Conservation (phyloP, 2,329 filamentous ascomycete species). For the Cladosporium sp. region DNA sequence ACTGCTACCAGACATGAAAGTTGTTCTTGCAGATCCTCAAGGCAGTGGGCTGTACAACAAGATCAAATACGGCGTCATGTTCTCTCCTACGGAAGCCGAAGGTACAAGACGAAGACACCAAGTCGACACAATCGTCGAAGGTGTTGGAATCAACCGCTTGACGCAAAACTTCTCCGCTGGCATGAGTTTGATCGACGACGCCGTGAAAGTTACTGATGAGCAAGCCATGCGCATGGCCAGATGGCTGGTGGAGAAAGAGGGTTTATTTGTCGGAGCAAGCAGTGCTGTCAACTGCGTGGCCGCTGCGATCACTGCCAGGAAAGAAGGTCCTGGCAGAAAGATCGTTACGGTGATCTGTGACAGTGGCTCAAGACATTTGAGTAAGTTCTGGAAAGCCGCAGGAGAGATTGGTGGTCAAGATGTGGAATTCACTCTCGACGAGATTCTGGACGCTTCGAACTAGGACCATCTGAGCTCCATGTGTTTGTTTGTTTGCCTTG, state of each 20-base stretch:
- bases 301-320: constrained; percentile 67
- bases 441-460: constrained; percentile 50
- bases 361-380: constrained; percentile 71
- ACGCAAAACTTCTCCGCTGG: constrained; percentile 91
- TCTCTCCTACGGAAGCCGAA: constrained; percentile 82
- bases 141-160: constrained; percentile 91
- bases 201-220: constrained; percentile 80
- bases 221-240: constrained; percentile 93
- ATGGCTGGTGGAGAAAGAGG: constrained; percentile 93
- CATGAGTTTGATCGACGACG: constrained; percentile 82
- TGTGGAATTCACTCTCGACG: constrained; percentile 54
- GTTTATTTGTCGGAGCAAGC: constrained; percentile 90
- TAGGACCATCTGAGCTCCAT: neutral
- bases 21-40: constrained; percentile 90
- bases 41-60: constrained; percentile 92
- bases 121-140: constrained; percentile 94
- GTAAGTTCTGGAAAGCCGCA: constrained; percentile 79
- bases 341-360: constrained; percentile 87
- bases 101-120: constrained; percentile 86
- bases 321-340: constrained; percentile 52
- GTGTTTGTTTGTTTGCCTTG: neutral
- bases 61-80: constrained; percentile 93
- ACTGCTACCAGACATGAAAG: constrained; percentile 59
- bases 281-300: constrained; percentile 95
- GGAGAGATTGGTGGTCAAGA: constrained; percentile 60